Evolutionary conservation across 805 yeast species (phyloP), one percentile per base, ranked within the genome.

Genomic region (Metschnikowia henanensis): DNA sequence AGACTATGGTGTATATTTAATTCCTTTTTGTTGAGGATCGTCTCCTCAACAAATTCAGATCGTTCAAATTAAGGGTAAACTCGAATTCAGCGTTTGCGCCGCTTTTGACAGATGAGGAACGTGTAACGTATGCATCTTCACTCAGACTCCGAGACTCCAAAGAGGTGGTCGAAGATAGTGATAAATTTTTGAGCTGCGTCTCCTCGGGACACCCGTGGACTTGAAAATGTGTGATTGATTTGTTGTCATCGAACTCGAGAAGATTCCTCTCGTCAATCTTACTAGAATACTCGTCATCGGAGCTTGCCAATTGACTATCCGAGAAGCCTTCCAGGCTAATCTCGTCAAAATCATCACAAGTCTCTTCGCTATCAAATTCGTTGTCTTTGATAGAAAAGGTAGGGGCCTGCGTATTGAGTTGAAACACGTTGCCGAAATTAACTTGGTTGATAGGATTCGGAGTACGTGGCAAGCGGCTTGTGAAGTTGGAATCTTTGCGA

Each of bases 51-150:
- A 84, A 62, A 25, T 84, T 83, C 34, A 87, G 80, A 17, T 83
- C 84, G 43, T 80, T 80, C 55, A 84, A 61, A 47, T 77, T 80
- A 46, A 84, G 68, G 41, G 84, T 84, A 51, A 84, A 80, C 49
- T 70, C 70, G 50, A 60, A 66, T 39, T 67, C 73, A 5, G 72
- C 73, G 37, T 61, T 66, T 2, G 65, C 59, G 16, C 70, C 70
- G 13, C 72, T 64, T 15, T 70, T 65, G 5, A 70, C 64, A 3
- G 70, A 62, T 12, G 67, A 61, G n/a, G 72, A 66, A 33, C 73
- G 51, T 4, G 75, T 68, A 35, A 60, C 70, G 41, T 62, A 60
- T 18, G 63, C 67, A 30, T 51, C 57, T 6, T 47, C 60, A 18
- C 50, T 56, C 43, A 47, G 52, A 29, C 43, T 50, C 51, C 41